These are phyloP conservation scores for Paraphaeosphaeria sporulosa DNA, from an alignment of 2,329 filamentous ascomycete genomes.

Conservation along the genomic window DNA sequence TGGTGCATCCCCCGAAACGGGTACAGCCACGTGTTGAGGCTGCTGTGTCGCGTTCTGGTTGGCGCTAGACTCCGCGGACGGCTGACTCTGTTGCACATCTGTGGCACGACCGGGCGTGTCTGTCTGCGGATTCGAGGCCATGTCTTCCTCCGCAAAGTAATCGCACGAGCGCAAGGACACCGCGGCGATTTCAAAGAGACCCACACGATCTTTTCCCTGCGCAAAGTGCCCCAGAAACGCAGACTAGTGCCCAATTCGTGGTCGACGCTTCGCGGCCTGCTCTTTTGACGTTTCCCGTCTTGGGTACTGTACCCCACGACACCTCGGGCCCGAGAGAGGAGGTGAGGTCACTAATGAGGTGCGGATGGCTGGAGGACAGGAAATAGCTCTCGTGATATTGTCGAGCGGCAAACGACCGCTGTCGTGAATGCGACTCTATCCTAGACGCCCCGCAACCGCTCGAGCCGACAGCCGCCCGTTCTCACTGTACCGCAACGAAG, in stretches of 20 bases:
- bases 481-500: background rate
- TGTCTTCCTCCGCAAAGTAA: background rate
- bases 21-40: background rate
- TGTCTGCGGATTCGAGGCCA: background rate
- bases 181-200: background rate
- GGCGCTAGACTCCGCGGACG: background rate
- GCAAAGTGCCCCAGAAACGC: background rate
- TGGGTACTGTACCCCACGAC: background rate
- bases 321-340: background rate
- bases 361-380: background rate
- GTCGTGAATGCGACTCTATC: background rate
- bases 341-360: background rate
- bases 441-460: slow-evolving; percentile 9
- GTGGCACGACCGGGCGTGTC: background rate
- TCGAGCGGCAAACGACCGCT: background rate
- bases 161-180: background rate
- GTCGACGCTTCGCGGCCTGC: background rate
- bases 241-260: background rate
- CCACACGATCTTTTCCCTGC: background rate
- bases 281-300: background rate
- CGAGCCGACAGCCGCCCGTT: slow-evolving; percentile 7
- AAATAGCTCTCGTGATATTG: background rate
- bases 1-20: background rate
- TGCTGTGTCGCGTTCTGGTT: background rate
- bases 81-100: background rate